These are phyloP conservation scores for Spathaspora sp. DNA, from an alignment of 1,139 yeast genomes.

Conservation along the genomic window DNA sequence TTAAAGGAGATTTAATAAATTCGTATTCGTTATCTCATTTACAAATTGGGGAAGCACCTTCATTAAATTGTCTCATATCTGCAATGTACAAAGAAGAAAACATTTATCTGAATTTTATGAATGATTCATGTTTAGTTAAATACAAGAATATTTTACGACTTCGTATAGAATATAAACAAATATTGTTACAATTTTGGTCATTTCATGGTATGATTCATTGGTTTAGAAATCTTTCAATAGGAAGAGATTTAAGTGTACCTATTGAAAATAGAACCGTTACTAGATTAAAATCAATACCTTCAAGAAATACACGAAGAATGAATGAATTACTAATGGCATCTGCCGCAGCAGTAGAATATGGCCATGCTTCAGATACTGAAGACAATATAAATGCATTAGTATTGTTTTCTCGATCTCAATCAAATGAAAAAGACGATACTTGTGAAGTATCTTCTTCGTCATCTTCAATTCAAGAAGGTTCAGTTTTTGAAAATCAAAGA, in stretches of 20 bases:
- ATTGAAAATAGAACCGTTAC: conserved; percentile 31
- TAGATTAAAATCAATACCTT: conserved; percentile 35
- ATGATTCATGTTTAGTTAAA: conserved; percentile 28
- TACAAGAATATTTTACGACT: conserved; percentile 40
- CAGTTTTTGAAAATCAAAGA: conserved; percentile 7
- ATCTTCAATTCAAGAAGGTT: neutral
- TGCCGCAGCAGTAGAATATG: conserved; percentile 24
- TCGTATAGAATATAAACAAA: conserved; percentile 41
- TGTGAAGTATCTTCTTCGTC: neutral
- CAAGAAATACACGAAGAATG: conserved; percentile 20
- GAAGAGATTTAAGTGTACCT: conserved; percentile 36
- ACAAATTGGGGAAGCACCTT: conserved; percentile 41
- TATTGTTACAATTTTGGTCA: conserved; percentile 45
- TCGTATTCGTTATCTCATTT: conserved; percentile 34
- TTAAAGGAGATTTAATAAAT: conserved; percentile 26
- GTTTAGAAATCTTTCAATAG: conserved; percentile 36
- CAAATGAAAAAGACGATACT: neutral
- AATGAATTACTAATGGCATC: conserved; percentile 28
- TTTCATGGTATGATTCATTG: conserved; percentile 41
- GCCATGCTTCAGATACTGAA: conserved; percentile 1
- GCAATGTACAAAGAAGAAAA: conserved; percentile 29
- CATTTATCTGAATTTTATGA: conserved; percentile 13
- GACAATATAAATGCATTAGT: neutral
- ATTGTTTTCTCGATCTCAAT: neutral
- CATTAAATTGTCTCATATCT: conserved; percentile 27